phyloP scores from a whole-genome alignment of 139 green algal species.

The Chlorella ohadii region DNA sequence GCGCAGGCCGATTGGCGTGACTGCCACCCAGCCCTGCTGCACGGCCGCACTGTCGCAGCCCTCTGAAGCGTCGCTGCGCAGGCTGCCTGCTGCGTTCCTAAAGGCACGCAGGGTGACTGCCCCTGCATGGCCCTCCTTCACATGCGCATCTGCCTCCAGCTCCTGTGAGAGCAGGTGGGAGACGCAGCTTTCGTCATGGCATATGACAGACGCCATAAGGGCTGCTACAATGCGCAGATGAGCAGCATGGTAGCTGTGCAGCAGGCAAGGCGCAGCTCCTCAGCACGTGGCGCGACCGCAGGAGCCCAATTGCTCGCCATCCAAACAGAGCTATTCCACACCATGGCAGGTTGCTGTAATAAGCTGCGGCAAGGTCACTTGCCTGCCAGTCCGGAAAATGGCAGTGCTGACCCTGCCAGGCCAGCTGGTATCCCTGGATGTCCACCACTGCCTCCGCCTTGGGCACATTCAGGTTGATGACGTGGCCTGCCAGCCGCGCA shows the following conservation, averaged over 20 bases:
- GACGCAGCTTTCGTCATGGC: no score
- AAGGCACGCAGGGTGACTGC: conserved; percentile 40
- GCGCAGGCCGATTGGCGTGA: conserved; percentile 65
- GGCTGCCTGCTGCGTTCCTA: conserved; percentile 20
- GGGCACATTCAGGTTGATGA: conserved; percentile 57
- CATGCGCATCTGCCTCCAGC: conserved; percentile 34
- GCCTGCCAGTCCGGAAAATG: conserved; percentile 26
- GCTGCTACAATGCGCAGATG: no score
- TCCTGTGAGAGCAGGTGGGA: no score
- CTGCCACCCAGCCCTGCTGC: conserved; percentile 61
- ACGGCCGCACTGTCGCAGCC: conserved; percentile 75
- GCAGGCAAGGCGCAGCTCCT: no score
- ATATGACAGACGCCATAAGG: no score
- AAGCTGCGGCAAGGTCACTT: not conserved
- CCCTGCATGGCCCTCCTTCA: conserved; percentile 17
- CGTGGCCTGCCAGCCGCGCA: conserved; percentile 25
- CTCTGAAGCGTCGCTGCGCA: conserved; percentile 49
- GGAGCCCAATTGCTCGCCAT: no score
- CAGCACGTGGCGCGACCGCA: no score
- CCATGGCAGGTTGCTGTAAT: no score
- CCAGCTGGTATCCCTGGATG: conserved; percentile 37
- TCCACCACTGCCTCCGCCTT: not conserved
- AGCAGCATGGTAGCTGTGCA: no score
- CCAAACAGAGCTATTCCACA: no score
- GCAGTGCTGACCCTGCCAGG: conserved; percentile 44